Conservation (phyloP, 2,329 filamentous ascomycete genomes). For the Incumbomyces lentus region DNA sequence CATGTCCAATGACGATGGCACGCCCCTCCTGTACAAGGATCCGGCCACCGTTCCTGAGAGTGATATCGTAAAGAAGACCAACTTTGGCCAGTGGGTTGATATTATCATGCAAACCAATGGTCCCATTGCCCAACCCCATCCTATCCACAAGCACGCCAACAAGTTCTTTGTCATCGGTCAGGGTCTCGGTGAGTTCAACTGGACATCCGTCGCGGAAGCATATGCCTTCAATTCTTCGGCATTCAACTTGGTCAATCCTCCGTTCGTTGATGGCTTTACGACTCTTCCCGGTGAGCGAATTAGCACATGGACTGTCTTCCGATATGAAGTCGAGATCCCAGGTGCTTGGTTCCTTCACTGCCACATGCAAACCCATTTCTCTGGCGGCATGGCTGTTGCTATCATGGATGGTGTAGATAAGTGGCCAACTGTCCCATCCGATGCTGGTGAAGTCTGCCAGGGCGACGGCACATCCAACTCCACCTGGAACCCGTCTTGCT, state of each 20-base stretch:
- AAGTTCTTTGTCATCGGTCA: slow-evolving; percentile 49
- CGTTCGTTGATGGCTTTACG: slow-evolving; percentile 41
- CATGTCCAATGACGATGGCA: slow-evolving; percentile 28
- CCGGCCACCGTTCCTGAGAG: slow-evolving; percentile 28
- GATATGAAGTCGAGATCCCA: slow-evolving; percentile 45
- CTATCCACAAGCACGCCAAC: slow-evolving; percentile 55
- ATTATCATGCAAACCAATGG: slow-evolving; percentile 40
- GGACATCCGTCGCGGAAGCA: slow-evolving; percentile 41
- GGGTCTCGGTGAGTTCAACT: slow-evolving; percentile 43
- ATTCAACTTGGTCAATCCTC: slow-evolving; percentile 50
- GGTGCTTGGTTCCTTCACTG: slow-evolving; percentile 48
- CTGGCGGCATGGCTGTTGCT: slow-evolving; percentile 46
- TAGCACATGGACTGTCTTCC: slow-evolving; percentile 40
- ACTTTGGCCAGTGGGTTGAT: slow-evolving; percentile 45
- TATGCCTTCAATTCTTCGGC: slow-evolving; percentile 31
- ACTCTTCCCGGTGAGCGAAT: slow-evolving; percentile 27
- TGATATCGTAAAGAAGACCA: slow-evolving; percentile 42
- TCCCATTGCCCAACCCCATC: slow-evolving; percentile 44
- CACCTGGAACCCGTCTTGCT: slow-evolving; percentile 7
- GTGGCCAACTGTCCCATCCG: slow-evolving; percentile 19
- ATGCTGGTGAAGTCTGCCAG: slow-evolving; percentile 16
- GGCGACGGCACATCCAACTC: slow-evolving; percentile 8
- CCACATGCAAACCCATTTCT: slow-evolving; percentile 45
- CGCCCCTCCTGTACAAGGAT: slow-evolving; percentile 39
- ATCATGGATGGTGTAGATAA: slow-evolving; percentile 35